A percentile compares a stretch with the other conserved stretches of the same genome.
Conservation (phyloP, 2,329 filamentous ascomycete species). For the Verticillium tricorpus region DNA sequence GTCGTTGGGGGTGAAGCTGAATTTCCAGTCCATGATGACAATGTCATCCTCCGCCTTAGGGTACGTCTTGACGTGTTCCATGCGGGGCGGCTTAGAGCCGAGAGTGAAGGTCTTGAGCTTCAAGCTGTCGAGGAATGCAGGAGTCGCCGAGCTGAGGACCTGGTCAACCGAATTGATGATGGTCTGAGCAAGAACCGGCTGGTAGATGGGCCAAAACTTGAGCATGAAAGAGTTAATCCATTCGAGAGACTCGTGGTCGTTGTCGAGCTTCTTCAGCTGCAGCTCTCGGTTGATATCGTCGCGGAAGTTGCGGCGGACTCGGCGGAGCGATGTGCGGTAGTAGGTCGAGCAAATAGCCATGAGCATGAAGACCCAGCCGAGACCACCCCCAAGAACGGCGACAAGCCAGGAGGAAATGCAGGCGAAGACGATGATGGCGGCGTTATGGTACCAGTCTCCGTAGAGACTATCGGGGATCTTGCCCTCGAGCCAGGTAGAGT, state of each 20-base stretch:
- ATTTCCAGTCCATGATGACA: constrained; percentile 99
- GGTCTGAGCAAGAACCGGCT: constrained; percentile 85
- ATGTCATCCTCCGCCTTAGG: constrained; percentile 93
- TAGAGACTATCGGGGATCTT: constrained; percentile 86
- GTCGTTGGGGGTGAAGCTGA: constrained; percentile 97
- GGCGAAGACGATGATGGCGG: constrained; percentile 88
- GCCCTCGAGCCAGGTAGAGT: constrained; percentile 81
- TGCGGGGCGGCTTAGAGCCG: constrained; percentile 87
- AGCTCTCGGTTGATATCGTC: constrained; percentile 91
- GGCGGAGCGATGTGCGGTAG: constrained; percentile 90
- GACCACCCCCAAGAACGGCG: constrained; percentile 81
- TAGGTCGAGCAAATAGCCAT: constrained; percentile 93
- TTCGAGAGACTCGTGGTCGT: constrained; percentile 86
- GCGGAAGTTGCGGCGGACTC: constrained; percentile 90
- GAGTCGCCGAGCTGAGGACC: constrained; percentile 87
- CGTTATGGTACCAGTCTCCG: constrained; percentile 98
- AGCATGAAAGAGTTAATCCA: constrained; percentile 99
- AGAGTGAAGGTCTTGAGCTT: constrained; percentile 91
- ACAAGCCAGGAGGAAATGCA: constrained; percentile 88
- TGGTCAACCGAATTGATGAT: constrained; percentile 94
- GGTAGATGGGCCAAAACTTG: constrained; percentile 99
- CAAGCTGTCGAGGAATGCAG: constrained; percentile 87
- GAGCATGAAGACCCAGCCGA: constrained; percentile 89
- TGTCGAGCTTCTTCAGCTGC: constrained; percentile 81
- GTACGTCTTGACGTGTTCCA: constrained; percentile 98